Evolutionary conservation across 257 asterid species (phyloP).

Genomic region (Plantago major): DNA sequence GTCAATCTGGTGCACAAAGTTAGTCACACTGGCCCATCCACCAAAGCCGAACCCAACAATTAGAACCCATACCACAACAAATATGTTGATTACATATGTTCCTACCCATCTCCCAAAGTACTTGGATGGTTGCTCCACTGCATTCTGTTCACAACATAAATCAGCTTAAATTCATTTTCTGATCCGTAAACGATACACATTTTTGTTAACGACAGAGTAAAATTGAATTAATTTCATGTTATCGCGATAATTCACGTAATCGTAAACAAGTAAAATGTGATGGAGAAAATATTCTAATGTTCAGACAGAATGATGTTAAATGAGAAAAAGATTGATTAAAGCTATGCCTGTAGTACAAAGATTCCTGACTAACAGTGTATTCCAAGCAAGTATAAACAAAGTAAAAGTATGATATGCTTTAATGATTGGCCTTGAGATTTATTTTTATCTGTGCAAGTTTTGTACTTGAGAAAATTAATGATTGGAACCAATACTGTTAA

Average conservation of each 20-base stretch:
- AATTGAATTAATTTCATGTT: too few species aligned
- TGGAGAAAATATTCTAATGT: not conserved
- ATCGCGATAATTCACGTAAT: too few species aligned
- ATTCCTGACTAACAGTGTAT: not conserved
- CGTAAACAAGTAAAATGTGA: too few species aligned
- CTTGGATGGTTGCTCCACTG: conserved; percentile 85
- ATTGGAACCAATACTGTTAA: not conserved
- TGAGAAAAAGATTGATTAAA: too few species aligned
- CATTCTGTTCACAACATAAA: conserved; percentile 45
- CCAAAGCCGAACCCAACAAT: conserved; percentile 94
- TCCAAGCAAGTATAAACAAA: conserved; percentile 6
- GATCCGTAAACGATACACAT: too few species aligned
- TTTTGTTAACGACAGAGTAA: too few species aligned
- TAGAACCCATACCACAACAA: conserved; percentile 77
- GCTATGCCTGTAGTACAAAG: conserved; percentile 1
- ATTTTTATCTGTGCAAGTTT: not conserved
- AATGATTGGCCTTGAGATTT: not conserved
- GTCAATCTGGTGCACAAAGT: conserved; percentile 83
- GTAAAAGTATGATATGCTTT: conserved; percentile 6
- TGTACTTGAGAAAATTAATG: not conserved
- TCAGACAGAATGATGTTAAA: not conserved
- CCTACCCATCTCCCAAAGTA: conserved; percentile 88
- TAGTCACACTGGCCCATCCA: conserved; percentile 88
- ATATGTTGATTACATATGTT: conserved; percentile 59
- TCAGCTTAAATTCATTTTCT: too few species aligned